These are phyloP conservation scores for Rhizopogon roseolus DNA, from an alignment of 768 basidiomycete genomes.

Conservation along the genomic window DNA sequence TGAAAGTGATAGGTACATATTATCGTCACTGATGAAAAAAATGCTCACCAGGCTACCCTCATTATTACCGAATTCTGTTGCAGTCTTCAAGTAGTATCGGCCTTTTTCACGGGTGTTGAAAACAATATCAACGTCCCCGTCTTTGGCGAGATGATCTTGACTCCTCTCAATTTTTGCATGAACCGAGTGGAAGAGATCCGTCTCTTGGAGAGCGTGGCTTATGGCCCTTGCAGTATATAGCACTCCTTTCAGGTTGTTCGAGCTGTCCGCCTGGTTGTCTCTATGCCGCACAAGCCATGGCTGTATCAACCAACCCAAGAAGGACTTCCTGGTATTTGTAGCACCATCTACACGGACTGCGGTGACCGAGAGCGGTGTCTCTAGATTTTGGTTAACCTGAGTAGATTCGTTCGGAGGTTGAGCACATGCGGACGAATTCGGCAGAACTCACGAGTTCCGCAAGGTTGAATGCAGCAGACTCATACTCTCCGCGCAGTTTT, in stretches of 20 bases:
- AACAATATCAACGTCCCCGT: constrained; percentile 73
- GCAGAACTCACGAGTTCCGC: constrained; percentile 51
- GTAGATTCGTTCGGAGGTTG: constrained; percentile 1
- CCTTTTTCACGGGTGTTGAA: constrained; percentile 75
- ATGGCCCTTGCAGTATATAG: constrained; percentile 68
- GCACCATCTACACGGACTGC: constrained; percentile 83
- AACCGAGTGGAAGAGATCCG: constrained; percentile 74
- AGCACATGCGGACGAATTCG: background rate
- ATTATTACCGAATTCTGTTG: constrained; percentile 89
- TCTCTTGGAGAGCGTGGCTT: constrained; percentile 57
- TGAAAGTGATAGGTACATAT: background rate
- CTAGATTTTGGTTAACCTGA: constrained; percentile 65
- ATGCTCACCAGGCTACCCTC: constrained; percentile 86
- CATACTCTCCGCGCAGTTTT: constrained; percentile 72
- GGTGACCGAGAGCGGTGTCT: constrained; percentile 62
- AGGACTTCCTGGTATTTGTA: constrained; percentile 65
- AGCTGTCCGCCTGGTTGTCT: constrained; percentile 10
- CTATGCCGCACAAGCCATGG: constrained; percentile 45
- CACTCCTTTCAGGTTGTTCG: constrained; percentile 51
- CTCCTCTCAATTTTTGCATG: constrained; percentile 60
- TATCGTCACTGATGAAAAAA: background rate
- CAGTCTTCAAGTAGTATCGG: constrained; percentile 70
- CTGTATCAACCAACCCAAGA: constrained; percentile 73
- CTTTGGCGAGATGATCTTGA: constrained; percentile 44
- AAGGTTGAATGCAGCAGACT: constrained; percentile 59